phyloP scores from a whole-genome alignment of 2,329 filamentous ascomycete genomes.

The Atkinsonella texensis region DNA sequence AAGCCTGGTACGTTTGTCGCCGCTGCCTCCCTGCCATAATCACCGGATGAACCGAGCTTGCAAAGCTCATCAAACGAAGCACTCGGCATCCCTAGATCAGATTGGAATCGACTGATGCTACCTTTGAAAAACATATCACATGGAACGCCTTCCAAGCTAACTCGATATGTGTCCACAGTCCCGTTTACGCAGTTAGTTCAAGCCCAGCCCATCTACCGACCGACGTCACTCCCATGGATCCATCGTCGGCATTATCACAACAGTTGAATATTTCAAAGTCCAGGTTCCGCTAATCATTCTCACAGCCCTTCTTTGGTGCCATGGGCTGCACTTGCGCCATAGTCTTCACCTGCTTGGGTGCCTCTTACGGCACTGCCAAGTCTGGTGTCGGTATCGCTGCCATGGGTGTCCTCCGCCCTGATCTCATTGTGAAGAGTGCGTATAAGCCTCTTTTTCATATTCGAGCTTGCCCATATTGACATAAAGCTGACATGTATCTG shows the following conservation, averaged over 20 bases:
- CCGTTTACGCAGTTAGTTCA: constrained; percentile 94
- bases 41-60: constrained; percentile 12
- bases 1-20: constrained; percentile 62
- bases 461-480: background rate
- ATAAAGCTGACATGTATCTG: constrained; percentile 9
- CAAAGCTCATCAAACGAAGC: constrained; percentile 18
- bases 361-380: constrained; percentile 97
- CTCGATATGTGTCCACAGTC: constrained; percentile 42
- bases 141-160: constrained; percentile 28
- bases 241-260: constrained; percentile 10
- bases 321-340: constrained; percentile 97
- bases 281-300: constrained; percentile 20
- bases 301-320: constrained; percentile 80
- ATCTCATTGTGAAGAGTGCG: constrained; percentile 99
- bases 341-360: constrained; percentile 92
- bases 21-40: constrained; percentile 18
- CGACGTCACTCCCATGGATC: constrained; percentile 17
- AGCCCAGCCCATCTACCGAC: constrained; percentile 15
- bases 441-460: constrained; percentile 5
- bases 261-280: constrained; percentile 10
- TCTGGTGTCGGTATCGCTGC: constrained; percentile 96
- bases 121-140: constrained; percentile 1
- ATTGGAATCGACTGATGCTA: background rate
- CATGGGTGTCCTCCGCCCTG: constrained; percentile 95
- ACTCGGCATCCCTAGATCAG: constrained; percentile 14